These are phyloP conservation scores for Magnolia sinica DNA, from an alignment of 164 flowering plant species.

Conservation along the genomic window DNA sequence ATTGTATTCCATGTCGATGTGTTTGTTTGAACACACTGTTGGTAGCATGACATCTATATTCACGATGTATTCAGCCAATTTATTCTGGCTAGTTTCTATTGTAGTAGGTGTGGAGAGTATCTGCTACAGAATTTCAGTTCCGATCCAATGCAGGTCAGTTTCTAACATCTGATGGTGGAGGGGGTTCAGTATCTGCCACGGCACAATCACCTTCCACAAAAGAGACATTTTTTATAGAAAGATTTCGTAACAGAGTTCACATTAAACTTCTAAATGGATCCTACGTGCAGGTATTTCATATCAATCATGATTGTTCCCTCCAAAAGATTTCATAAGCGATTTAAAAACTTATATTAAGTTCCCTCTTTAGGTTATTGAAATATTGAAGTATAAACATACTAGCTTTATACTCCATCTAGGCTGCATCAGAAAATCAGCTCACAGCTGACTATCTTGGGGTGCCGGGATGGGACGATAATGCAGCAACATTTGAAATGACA, in stretches of 20 bases:
- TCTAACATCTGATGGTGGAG: slow-evolving; percentile 57
- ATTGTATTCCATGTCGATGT: neutral
- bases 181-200: slow-evolving; percentile 45
- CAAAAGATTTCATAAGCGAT: slow-evolving; percentile 8
- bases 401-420: slow-evolving; percentile 35
- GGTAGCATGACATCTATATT: neutral
- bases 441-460: slow-evolving; percentile 69
- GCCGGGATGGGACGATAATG: slow-evolving; percentile 86
- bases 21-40: neutral
- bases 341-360: neutral
- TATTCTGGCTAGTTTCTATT: slow-evolving; percentile 14
- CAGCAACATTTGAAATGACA: slow-evolving; percentile 77
- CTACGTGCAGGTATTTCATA: slow-evolving; percentile 62
- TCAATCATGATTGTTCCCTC: neutral
- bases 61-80: slow-evolving; percentile 9
- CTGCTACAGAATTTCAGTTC: slow-evolving; percentile 59
- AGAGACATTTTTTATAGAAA: slow-evolving; percentile 68
- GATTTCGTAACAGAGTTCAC: slow-evolving; percentile 54
- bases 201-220: slow-evolving; percentile 43
- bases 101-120: slow-evolving; percentile 82
- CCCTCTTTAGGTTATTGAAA: neutral
- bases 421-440: slow-evolving; percentile 50
- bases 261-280: slow-evolving; percentile 51
- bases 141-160: slow-evolving; percentile 65
- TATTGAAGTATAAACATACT: slow-evolving; percentile 10